Conservation (phyloP, 2,329 filamentous ascomycete species). For the Pleurostoma richardsiae region DNA sequence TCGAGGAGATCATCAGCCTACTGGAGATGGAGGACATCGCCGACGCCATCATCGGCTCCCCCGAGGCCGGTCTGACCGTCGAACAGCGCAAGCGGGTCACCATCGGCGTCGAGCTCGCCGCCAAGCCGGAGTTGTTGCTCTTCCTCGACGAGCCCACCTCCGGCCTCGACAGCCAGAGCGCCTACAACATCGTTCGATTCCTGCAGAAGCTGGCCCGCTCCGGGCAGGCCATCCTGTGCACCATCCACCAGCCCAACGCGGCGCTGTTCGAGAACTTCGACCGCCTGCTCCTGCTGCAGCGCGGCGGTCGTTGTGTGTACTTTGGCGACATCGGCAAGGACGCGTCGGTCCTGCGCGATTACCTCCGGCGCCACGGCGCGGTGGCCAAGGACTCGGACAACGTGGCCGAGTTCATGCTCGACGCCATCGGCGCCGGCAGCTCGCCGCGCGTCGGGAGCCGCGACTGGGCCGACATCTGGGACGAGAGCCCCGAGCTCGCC, state of each 20-base stretch:
- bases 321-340: constrained; percentile 80
- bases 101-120: constrained; percentile 84
- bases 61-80: constrained; percentile 66
- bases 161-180: constrained; percentile 66
- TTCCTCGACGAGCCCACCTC: constrained; percentile 78
- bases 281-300: constrained; percentile 70
- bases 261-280: constrained; percentile 87
- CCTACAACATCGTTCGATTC: constrained; percentile 74
- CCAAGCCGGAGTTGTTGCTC: constrained; percentile 70
- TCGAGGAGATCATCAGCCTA: constrained; percentile 52
- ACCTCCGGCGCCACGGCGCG: constrained; percentile 56
- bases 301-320: constrained; percentile 77
- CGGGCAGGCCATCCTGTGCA: constrained; percentile 84
- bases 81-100: constrained; percentile 73
- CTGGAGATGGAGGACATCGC: constrained; percentile 55
- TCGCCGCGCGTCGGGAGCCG: constrained; percentile 65
- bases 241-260: constrained; percentile 86
- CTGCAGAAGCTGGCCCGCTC: constrained; percentile 72
- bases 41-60: constrained; percentile 52
- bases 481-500: constrained; percentile 64
- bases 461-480: constrained; percentile 81
- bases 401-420: constrained; percentile 76
- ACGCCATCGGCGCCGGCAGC: constrained; percentile 74
- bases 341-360: constrained; percentile 63
- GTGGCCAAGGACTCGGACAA: constrained; percentile 51